phyloP scores from a whole-genome alignment of 257 asterid genomes.

The Primulina huaijiensis region DNA sequence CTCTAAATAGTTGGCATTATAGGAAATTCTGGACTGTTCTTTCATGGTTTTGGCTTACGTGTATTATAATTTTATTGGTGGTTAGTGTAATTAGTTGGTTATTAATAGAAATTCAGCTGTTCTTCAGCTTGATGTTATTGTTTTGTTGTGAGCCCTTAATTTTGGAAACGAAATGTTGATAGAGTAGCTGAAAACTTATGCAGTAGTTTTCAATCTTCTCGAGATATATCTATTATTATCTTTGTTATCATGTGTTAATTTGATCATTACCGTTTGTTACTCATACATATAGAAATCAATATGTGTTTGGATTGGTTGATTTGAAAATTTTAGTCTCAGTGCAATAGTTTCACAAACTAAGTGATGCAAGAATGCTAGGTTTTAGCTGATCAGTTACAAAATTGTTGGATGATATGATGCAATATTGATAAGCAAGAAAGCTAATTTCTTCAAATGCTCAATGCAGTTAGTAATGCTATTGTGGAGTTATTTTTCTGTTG shows the following conservation, averaged over 20 bases:
- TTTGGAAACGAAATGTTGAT: background rate
- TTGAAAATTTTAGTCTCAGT: background rate
- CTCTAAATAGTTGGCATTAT: background rate
- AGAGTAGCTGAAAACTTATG: background rate
- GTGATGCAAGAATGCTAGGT: background rate
- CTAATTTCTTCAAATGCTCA: slow-evolving; percentile 2
- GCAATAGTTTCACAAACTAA: slow-evolving; percentile 1
- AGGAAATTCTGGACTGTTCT: background rate
- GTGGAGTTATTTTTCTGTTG: slow-evolving; percentile 72
- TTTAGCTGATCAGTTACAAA: background rate
- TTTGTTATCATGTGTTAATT: background rate
- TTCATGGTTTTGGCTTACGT: background rate
- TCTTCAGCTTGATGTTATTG: background rate
- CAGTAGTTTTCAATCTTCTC: background rate
- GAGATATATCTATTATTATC: background rate
- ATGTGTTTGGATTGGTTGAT: background rate
- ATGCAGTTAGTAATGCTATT: slow-evolving; percentile 65
- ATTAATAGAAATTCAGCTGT: slow-evolving; percentile 11
- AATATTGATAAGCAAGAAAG: background rate
- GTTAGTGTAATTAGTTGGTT: background rate
- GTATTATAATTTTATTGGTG: background rate
- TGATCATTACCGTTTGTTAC: background rate
- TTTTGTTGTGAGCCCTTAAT: background rate
- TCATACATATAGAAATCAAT: background rate
- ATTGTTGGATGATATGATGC: slow-evolving; percentile 6